Conservation (phyloP, 176 grass and related monocot species). For the Oryza glaberrima region DNA sequence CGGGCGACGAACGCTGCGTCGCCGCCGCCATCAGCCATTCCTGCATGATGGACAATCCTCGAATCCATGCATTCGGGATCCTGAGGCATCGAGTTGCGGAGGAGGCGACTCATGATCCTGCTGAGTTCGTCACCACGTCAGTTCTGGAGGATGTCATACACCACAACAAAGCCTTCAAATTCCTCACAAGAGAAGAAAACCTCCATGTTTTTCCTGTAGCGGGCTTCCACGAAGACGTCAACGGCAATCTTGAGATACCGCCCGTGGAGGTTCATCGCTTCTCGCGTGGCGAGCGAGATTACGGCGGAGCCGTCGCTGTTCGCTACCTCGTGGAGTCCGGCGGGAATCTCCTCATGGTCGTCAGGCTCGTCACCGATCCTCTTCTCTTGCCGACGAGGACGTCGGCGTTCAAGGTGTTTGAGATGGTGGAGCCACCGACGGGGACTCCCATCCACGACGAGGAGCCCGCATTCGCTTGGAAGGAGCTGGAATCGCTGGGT, state of each 20-base stretch:
- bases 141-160: background rate
- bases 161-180: background rate
- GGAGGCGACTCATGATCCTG: background rate
- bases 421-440: background rate
- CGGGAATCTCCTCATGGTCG: background rate
- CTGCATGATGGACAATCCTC: background rate
- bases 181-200: background rate
- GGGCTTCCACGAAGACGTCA: background rate
- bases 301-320: background rate
- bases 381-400: background rate
- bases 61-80: background rate
- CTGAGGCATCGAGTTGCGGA: background rate
- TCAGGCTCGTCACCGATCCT: background rate
- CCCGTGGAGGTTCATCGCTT: background rate
- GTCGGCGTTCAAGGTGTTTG: background rate
- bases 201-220: background rate
- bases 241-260: background rate
- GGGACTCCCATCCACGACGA: no score
- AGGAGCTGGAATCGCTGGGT: no score
- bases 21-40: background rate
- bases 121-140: background rate
- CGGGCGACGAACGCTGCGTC: background rate
- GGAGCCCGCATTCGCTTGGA: no score
- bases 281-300: background rate
- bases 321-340: background rate